Base-by-base conservation (phyloP, 2,329 filamentous ascomycete genomes). In the Aspergillus sp. region DNA sequence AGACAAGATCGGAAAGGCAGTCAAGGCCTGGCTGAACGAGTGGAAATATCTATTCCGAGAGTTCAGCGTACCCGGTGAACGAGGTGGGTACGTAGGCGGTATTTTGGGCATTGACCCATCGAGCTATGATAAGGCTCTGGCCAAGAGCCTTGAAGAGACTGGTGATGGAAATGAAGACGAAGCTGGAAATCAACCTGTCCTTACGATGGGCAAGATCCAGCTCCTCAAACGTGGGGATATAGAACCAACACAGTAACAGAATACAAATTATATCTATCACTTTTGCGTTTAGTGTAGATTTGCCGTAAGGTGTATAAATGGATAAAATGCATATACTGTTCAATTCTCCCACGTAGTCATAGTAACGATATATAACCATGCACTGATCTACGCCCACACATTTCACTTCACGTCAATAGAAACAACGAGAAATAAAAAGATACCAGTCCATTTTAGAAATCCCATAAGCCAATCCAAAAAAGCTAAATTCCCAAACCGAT, bases 1-100 rank as follows among this genome's bases (percentile, higher is more conserved):
- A 75, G 95, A 99, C 76, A 99, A 99, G 77, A 91, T 99, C 37
- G 93, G 93, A 70, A 96, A 96, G 77, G 92, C 93, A 1, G 88
- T 98, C 61, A 88, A 95, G 54, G 86, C 85, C 64, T 98, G 96
- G 78, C 80, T 99, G 55, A 96, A 93, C 70, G 93, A 98, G 73
- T 96, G 93, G 92, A 86, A 91, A 61, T 99, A 97, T 72, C 89
- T 91, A 0, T 99, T 93, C 77, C 89, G 93, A 54, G 95, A 99
- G 76, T 99, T 99, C 75, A 95, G 90, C 39, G 93, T 97, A 9
- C 92, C 93, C 2, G 93, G 93, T n/a, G 95, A 98, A 74, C 85
- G 91, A 77, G 93, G 92, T 58, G 93, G 77, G 17, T 79, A 95
- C 44, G 81, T 87, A 20, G 86, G 86, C 39, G 86, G 85, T 9